Evolutionary conservation across 2,329 filamentous ascomycete species (phyloP).

Genomic region (Claviceps sp.): DNA sequence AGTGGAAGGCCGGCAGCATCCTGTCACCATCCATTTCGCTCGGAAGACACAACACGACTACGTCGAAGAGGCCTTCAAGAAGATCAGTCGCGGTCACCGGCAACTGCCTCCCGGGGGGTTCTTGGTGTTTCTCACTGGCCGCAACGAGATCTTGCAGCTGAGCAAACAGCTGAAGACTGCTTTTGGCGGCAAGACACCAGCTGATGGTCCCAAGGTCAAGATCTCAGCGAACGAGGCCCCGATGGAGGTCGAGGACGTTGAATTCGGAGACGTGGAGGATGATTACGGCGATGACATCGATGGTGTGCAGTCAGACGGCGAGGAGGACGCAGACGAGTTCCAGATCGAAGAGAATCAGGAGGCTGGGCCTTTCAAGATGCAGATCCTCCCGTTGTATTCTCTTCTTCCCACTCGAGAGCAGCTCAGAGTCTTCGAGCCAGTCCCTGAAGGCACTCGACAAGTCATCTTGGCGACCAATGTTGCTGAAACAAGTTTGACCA

Average conservation of each 20-base stretch:
- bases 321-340: constrained; percentile 44
- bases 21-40: constrained; percentile 81
- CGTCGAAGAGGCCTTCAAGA: constrained; percentile 77
- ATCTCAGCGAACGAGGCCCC: constrained; percentile 67
- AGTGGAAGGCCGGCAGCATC: constrained; percentile 82
- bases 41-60: constrained; percentile 76
- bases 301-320: constrained; percentile 42
- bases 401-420: constrained; percentile 84
- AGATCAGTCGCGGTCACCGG: constrained; percentile 74
- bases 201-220: constrained; percentile 52
- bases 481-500: constrained; percentile 92
- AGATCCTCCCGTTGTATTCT: constrained; percentile 89
- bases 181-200: constrained; percentile 43
- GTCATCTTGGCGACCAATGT: constrained; percentile 93
- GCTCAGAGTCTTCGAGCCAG: constrained; percentile 73
- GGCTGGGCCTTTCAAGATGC: constrained; percentile 56
- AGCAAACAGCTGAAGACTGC: constrained; percentile 63
- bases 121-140: constrained; percentile 85
- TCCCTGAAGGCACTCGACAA: constrained; percentile 69
- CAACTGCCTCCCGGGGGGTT: constrained; percentile 86
- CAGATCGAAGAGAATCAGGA: constrained; percentile 52
- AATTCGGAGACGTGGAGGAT: constrained; percentile 57
- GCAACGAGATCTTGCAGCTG: constrained; percentile 80
- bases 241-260: constrained; percentile 74
- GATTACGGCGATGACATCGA: constrained; percentile 50